Percentiles rank a stretch among this genome's conserved stretches.
Evolutionary conservation across 2,329 filamentous ascomycete species (phyloP).

Genomic region (Verticillium longisporum): DNA sequence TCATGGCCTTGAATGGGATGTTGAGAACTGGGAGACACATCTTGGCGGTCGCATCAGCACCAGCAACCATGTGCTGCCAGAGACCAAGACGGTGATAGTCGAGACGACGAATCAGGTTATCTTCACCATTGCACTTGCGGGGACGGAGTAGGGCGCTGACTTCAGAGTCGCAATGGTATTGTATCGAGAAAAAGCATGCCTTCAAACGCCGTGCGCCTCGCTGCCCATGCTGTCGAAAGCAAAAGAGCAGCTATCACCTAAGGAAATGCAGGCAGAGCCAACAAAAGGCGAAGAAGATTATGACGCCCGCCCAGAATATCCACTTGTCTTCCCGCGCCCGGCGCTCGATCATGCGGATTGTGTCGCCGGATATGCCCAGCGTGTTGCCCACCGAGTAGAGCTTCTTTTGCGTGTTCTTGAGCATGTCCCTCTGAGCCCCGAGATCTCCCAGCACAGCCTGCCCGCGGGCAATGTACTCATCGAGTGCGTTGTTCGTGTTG

Average conservation of each 20-base stretch:
- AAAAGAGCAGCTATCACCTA: conserved; percentile 43
- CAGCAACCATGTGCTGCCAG: conserved; percentile 66
- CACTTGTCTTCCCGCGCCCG: conserved; percentile 93
- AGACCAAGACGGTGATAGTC: conserved; percentile 54
- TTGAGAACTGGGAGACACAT: conserved; percentile 69
- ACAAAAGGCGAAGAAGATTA: conserved; percentile 86
- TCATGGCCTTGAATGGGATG: conserved; percentile 83
- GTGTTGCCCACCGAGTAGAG: conserved; percentile 93
- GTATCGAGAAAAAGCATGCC: neutral
- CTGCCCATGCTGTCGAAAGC: neutral
- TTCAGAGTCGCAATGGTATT: neutral
- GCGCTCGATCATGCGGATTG: conserved; percentile 92
- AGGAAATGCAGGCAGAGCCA: conserved; percentile 85
- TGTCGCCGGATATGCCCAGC: conserved; percentile 86
- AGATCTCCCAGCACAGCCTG: conserved; percentile 86
- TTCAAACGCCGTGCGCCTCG: conserved; percentile 8
- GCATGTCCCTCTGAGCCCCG: conserved; percentile 82
- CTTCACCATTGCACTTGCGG: conserved; percentile 63
- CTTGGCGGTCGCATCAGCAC: conserved; percentile 71
- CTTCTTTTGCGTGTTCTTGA: conserved; percentile 88
- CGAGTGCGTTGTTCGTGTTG: conserved; percentile 75
- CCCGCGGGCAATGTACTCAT: conserved; percentile 89
- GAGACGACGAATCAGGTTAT: conserved; percentile 58
- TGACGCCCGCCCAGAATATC: conserved; percentile 86
- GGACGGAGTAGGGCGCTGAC: conserved; percentile 12